Percentiles rank a stretch among this genome's conserved stretches.
Conservation (phyloP, 2,329 filamentous ascomycete species). For the Aureobasidium sp. region DNA sequence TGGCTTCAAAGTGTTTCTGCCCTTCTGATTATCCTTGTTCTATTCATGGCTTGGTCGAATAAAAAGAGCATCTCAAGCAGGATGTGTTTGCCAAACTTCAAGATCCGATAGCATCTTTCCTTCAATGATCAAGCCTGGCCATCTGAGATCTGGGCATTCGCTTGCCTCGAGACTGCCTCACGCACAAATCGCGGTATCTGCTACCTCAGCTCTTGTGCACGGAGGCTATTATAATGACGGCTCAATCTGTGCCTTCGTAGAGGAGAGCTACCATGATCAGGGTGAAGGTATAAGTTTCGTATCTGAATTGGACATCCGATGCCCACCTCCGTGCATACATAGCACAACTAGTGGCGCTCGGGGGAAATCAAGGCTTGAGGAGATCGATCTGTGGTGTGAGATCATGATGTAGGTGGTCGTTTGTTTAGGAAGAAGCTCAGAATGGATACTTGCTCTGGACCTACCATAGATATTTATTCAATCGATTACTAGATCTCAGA, state of each 20-base stretch:
- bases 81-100: not conserved
- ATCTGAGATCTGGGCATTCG: not conserved
- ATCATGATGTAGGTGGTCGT: too few relatives aligned
- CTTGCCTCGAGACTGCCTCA: not conserved
- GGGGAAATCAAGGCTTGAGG: slow-evolving; percentile 32
- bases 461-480: too few relatives aligned
- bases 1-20: too few relatives aligned
- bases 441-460: too few relatives aligned
- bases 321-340: slow-evolving; percentile 34
- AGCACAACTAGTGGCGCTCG: slow-evolving; percentile 34
- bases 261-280: slow-evolving; percentile 44
- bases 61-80: not conserved
- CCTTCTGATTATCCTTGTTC: not conserved
- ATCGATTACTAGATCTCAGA: too few relatives aligned
- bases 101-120: not conserved
- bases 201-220: slow-evolving; percentile 35
- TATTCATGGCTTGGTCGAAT: not conserved
- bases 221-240: slow-evolving; percentile 33
- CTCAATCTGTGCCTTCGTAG: slow-evolving; percentile 39
- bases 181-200: slow-evolving; percentile 24
- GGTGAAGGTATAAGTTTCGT: slow-evolving; percentile 41
- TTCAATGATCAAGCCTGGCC: not conserved
- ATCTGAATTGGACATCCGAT: slow-evolving; percentile 22
- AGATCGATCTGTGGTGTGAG: too few relatives aligned
- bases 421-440: too few relatives aligned